These are phyloP conservation scores for Elsinoe necatrix DNA, from an alignment of 2,329 filamentous ascomycete species.

Conservation along the genomic window DNA sequence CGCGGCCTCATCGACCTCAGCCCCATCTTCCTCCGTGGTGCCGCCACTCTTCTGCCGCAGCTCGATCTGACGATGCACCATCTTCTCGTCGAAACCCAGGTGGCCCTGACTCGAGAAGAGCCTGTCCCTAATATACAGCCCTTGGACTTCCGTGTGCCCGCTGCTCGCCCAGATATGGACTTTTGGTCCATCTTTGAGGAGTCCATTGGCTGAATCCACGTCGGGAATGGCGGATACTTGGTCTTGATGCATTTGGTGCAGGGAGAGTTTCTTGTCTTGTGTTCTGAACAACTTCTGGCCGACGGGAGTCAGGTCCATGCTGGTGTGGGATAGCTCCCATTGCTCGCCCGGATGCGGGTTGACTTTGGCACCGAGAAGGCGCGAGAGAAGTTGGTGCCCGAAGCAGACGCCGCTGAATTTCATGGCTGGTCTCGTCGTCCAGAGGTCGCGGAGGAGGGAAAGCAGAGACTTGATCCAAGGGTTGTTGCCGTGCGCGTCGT, in stretches of 20 bases:
- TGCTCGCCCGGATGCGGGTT: constrained; percentile 33
- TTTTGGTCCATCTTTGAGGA: constrained; percentile 34
- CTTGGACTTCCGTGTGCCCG: constrained; percentile 39
- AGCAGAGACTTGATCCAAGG: constrained; percentile 38
- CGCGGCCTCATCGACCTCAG: constrained; percentile 31
- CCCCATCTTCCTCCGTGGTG: constrained; percentile 31
- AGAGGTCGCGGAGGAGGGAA: constrained; percentile 43
- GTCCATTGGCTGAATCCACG: constrained; percentile 20
- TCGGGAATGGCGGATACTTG: constrained; percentile 33
- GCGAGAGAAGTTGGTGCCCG: constrained; percentile 41
- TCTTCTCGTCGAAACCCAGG: constrained; percentile 39
- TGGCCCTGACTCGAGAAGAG: constrained; percentile 43
- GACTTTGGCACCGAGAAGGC: constrained; percentile 36
- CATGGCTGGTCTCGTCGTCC: constrained; percentile 44
- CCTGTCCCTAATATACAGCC: constrained; percentile 37
- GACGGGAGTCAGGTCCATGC: constrained; percentile 33
- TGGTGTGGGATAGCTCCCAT: constrained; percentile 41
- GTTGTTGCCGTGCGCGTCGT: constrained; percentile 40
- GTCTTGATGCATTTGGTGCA: constrained; percentile 44
- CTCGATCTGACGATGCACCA: constrained; percentile 40
- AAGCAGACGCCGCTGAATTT: constrained; percentile 43
- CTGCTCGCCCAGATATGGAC: constrained; percentile 44
- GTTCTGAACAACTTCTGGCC: constrained; percentile 37
- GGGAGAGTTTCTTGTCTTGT: constrained; percentile 28
- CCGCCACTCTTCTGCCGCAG: constrained; percentile 36